Percentiles rank a stretch among this genome's conserved stretches.
These are phyloP conservation scores for Rhinocladiella similis DNA, from an alignment of 2,329 filamentous ascomycete genomes.

Conservation along the genomic window DNA sequence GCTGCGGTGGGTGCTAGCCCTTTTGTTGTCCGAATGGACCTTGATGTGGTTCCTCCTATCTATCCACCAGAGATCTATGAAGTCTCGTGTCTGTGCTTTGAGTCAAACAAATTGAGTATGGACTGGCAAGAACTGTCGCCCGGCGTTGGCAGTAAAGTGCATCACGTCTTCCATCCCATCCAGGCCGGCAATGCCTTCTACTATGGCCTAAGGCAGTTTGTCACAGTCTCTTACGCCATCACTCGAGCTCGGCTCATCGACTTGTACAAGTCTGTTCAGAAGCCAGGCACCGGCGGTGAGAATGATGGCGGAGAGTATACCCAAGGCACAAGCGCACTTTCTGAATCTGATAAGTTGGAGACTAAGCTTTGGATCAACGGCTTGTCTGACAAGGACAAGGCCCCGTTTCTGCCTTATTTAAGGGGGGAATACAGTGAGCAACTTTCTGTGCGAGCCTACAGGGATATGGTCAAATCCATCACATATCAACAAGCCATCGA, in stretches of 20 bases:
- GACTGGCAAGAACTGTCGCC: slow-evolving; percentile 24
- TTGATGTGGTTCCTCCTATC: slow-evolving; percentile 21
- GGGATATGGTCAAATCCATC: slow-evolving; percentile 20
- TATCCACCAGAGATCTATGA: slow-evolving; percentile 23
- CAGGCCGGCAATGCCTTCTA: slow-evolving; percentile 22
- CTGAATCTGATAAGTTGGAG: slow-evolving; percentile 13
- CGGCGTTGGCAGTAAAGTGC: slow-evolving; percentile 22
- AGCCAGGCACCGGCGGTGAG: not conserved
- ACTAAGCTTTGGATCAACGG: slow-evolving; percentile 3
- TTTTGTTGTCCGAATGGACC: not conserved
- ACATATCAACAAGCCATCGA: slow-evolving; percentile 24
- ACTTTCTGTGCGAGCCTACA: slow-evolving; percentile 11
- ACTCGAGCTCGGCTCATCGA: slow-evolving; percentile 17
- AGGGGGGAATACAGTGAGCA: slow-evolving; percentile 22
- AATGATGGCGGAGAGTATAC: not conserved
- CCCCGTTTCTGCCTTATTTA: slow-evolving; percentile 17
- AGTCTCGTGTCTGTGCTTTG: slow-evolving; percentile 24
- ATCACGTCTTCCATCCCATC: slow-evolving; percentile 25
- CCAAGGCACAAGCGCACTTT: not conserved
- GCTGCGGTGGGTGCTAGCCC: not conserved
- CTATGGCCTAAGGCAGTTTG: slow-evolving; percentile 22
- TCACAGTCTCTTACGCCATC: slow-evolving; percentile 15
- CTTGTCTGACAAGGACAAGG: slow-evolving; percentile 10
- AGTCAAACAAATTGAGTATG: slow-evolving; percentile 6
- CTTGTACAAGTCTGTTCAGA: slow-evolving; percentile 5